A percentile compares a stretch with the other conserved stretches of the same genome.
These are phyloP conservation scores for Mycena metata DNA, from an alignment of 768 basidiomycete genomes.

Conservation along the genomic window DNA sequence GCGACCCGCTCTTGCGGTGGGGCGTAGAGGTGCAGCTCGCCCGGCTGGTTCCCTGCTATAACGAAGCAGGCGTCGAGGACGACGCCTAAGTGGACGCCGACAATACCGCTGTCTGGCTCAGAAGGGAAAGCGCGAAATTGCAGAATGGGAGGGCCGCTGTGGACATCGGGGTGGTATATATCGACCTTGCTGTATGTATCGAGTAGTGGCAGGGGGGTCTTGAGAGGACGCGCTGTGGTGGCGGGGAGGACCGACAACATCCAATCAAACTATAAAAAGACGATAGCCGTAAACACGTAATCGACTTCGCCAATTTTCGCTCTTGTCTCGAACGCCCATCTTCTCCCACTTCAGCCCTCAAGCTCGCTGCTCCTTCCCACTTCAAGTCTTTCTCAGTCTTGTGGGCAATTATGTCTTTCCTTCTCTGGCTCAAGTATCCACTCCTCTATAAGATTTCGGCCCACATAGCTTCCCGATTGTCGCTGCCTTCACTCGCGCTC, in stretches of 20 bases:
- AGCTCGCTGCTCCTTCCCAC: too few species aligned
- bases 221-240: neutral
- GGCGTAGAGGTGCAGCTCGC: slow-evolving; percentile 2
- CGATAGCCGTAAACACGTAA: too few species aligned
- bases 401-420: too few species aligned
- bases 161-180: neutral
- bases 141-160: neutral
- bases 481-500: too few species aligned
- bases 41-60: slow-evolving; percentile 3
- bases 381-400: too few species aligned
- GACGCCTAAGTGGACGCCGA: slow-evolving; percentile 22
- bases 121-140: neutral
- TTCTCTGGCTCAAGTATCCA: too few species aligned
- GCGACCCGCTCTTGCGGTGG: neutral
- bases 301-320: too few species aligned
- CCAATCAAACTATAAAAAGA: too few species aligned
- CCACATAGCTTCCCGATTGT: too few species aligned
- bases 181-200: neutral
- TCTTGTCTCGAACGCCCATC: too few species aligned
- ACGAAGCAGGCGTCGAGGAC: slow-evolving; percentile 25
- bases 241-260: neutral
- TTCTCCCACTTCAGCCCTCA: too few species aligned
- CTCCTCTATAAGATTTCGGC: too few species aligned
- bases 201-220: neutral
- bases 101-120: neutral